phyloP scores from a whole-genome alignment of 2,329 filamentous ascomycete genomes.

The Phyllosticta ampelicida region DNA sequence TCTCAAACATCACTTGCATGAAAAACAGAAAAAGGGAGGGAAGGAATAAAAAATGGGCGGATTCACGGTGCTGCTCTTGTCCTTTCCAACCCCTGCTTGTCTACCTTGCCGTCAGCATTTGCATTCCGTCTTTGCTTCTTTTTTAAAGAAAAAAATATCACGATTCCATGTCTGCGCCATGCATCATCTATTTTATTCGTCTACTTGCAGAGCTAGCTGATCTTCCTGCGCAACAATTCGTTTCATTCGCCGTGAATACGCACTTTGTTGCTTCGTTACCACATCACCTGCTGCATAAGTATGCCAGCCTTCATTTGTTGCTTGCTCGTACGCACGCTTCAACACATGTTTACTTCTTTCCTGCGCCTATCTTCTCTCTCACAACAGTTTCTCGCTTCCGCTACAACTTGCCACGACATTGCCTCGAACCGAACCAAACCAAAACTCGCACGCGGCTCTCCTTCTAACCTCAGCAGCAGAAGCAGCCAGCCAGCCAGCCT shows the following conservation, averaged over 20 bases:
- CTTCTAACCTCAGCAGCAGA: background rate
- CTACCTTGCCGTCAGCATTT: background rate
- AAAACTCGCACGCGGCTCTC: background rate
- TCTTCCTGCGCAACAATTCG: background rate
- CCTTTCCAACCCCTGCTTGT: background rate
- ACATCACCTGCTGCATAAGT: background rate
- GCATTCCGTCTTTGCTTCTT: background rate
- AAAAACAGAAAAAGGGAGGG: background rate
- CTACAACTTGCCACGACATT: too few relatives aligned
- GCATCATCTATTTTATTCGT: background rate
- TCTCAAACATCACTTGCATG: background rate
- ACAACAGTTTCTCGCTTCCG: too few relatives aligned
- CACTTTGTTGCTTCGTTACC: background rate
- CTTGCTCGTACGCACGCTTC: background rate
- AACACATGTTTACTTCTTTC: background rate
- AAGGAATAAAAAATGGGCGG: background rate
- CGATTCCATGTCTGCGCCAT: background rate
- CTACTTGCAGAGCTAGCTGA: background rate
- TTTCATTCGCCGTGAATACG: background rate
- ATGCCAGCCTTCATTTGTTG: background rate
- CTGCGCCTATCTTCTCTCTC: background rate
- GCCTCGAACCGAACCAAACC: too few relatives aligned
- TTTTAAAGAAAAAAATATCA: too few relatives aligned
- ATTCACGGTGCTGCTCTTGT: background rate
- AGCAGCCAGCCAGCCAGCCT: background rate